Percentiles rank a stretch among this genome's conserved stretches.
phyloP scores from a whole-genome alignment of 176 grass and related monocot species.

The Ensete ventricosum region DNA sequence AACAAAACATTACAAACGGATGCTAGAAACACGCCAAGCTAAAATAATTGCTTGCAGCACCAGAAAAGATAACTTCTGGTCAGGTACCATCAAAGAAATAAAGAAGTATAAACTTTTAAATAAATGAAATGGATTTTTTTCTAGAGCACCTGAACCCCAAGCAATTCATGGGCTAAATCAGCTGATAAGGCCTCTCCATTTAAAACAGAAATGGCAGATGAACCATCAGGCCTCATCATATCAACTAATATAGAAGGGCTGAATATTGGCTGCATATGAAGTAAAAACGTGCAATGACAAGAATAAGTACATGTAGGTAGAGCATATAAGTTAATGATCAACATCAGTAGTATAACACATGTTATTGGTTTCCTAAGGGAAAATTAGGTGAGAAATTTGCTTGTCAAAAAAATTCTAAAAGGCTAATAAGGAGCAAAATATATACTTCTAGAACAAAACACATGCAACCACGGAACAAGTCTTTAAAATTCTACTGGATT shows the following conservation, averaged over 20 bases:
- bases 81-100: conserved; percentile 26
- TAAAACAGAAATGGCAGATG: conserved; percentile 65
- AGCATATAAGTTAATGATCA: conserved; percentile 1
- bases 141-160: conserved; percentile 84
- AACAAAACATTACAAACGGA: conserved; percentile 88
- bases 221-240: conserved; percentile 85
- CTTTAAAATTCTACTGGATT: no score
- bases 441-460: no score
- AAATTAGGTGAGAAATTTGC: no score
- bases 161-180: conserved; percentile 84
- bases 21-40: conserved; percentile 91
- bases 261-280: conserved; percentile 66
- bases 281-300: neutral
- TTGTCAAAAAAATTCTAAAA: no score
- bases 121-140: conserved; percentile 5
- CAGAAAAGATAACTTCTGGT: conserved; percentile 25
- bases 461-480: no score
- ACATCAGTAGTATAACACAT: neutral
- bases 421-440: no score
- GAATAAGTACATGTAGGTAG: neutral
- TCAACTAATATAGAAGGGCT: conserved; percentile 73
- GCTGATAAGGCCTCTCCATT: conserved; percentile 57
- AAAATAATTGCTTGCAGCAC: conserved; percentile 73
- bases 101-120: conserved; percentile 6
- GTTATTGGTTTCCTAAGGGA: no score